Base-by-base conservation (phyloP, 83 land plant genomes). In the Thuja plicata region DNA sequence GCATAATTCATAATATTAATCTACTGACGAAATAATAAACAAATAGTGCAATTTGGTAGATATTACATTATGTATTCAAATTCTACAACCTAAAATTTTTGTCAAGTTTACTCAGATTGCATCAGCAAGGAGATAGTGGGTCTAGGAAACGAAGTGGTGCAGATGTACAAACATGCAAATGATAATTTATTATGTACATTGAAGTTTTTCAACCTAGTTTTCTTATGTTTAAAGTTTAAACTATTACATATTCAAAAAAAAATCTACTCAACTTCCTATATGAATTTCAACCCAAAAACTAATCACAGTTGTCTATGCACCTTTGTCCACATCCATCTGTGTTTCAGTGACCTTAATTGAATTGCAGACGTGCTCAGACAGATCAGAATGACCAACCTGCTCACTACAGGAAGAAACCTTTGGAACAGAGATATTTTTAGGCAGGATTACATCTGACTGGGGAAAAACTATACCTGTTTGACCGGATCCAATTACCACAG, bases 261-360 rank as follows among this genome's bases (percentile, higher is more conserved):
- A n/a, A 32, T 19, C 60, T 27, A 52, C 30, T 13, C 17, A 5
- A 37, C 40, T 34, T 52, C 40, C 40, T 84, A 16, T 17, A 34
- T 84, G 57, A 17, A 13, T 84, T 52, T 84, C 38, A 84, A 84
- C 37, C 15, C 17, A 34, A n/a, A 50, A 52, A 50, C 62, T 84
- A 84, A 57, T 32, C 13, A 13, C 45, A 11, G n/a, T n/a, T 30
- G 19, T 60, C 32, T 84, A 84, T 52, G 86, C 62, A 11, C 62
- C 62, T 84, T 34, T 54, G 34, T 52, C 86, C 37, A 52, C 86
- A 84, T 84, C 86, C 86, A 52, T 84, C 21, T 34, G 8, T 34
- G 21, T 84, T 52, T 34, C 86, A 84, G 86, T 52, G 62, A 16
- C 57, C 37, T 11, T 32, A 5, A 17, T 50, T 84, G 86, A 84